Evolutionary conservation across 1,284 basidiomycete species (phyloP).

Genomic region (Moesziomyces aphidis): DNA sequence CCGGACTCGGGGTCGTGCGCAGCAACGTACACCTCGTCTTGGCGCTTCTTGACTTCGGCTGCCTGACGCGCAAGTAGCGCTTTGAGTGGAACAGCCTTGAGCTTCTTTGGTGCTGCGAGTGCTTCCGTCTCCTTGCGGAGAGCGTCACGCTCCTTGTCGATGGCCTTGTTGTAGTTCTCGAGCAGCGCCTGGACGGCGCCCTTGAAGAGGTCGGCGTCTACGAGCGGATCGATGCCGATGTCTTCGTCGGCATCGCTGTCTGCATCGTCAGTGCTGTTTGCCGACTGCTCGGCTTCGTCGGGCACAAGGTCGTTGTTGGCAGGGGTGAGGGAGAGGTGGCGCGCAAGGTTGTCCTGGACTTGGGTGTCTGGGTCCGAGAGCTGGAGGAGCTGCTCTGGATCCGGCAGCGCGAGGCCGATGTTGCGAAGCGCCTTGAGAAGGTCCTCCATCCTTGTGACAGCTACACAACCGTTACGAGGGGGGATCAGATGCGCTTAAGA

Average conservation of each 20-base stretch:
- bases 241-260: constrained; percentile 22
- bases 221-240: constrained; percentile 32
- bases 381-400: constrained; percentile 59
- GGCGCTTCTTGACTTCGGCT: constrained; percentile 56
- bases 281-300: constrained; percentile 8
- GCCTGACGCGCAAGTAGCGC: constrained; percentile 57
- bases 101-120: constrained; percentile 28
- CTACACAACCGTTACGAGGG: background rate
- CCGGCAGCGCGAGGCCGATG: constrained; percentile 56
- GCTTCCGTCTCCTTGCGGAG: constrained; percentile 37
- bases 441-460: constrained; percentile 54
- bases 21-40: constrained; percentile 37
- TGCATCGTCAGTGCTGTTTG: background rate
- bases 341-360: constrained; percentile 59
- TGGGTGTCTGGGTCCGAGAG: constrained; percentile 56
- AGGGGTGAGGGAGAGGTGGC: constrained; percentile 55
- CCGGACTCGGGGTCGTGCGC: constrained; percentile 28
- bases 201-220: constrained; percentile 63
- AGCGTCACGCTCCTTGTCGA: constrained; percentile 52
- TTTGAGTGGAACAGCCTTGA: constrained; percentile 57
- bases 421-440: constrained; percentile 60
- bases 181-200: constrained; percentile 63
- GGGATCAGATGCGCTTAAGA: background rate
- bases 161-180: constrained; percentile 58
- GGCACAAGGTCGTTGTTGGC: constrained; percentile 24